These are phyloP conservation scores for Aspergillus sp. DNA, from an alignment of 2,329 filamentous ascomycete species.

Conservation along the genomic window DNA sequence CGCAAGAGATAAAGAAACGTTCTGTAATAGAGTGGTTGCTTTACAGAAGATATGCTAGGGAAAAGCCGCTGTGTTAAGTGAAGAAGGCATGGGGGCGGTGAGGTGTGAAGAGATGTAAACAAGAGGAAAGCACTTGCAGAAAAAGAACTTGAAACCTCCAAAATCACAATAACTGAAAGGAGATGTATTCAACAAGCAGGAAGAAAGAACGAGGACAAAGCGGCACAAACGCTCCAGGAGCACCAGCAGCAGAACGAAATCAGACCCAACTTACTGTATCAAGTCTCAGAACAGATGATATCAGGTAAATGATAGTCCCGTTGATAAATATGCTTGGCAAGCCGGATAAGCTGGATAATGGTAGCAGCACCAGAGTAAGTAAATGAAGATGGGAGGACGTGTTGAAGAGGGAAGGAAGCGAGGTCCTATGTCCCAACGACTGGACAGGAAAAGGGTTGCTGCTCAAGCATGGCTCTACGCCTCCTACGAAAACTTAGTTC, in stretches of 20 bases:
- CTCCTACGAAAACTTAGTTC: background rate
- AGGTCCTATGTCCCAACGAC: background rate
- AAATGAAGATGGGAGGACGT: background rate
- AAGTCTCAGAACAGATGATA: background rate
- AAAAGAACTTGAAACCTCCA: conserved; percentile 2
- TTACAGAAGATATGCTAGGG: background rate
- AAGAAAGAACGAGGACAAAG: background rate
- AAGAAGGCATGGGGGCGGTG: conserved; percentile 19
- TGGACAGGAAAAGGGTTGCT: background rate
- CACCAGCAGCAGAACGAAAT: background rate
- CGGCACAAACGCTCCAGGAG: background rate
- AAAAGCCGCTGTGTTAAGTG: conserved; percentile 8
- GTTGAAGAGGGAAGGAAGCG: background rate
- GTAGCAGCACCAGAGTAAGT: background rate
- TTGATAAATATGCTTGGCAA: background rate
- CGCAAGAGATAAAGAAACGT: background rate
- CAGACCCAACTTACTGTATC: background rate
- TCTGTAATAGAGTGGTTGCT: background rate
- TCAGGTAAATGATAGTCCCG: background rate
- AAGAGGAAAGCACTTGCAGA: conserved; percentile 11
- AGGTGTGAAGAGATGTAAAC: conserved; percentile 18
- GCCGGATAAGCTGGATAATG: background rate
- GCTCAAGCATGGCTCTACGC: background rate
- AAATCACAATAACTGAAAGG: background rate
- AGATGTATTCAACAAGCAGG: background rate